A percentile compares a stretch with the other conserved stretches of the same genome.
phyloP scores from a whole-genome alignment of 1,284 basidiomycete genomes.

The Boletus sp. region DNA sequence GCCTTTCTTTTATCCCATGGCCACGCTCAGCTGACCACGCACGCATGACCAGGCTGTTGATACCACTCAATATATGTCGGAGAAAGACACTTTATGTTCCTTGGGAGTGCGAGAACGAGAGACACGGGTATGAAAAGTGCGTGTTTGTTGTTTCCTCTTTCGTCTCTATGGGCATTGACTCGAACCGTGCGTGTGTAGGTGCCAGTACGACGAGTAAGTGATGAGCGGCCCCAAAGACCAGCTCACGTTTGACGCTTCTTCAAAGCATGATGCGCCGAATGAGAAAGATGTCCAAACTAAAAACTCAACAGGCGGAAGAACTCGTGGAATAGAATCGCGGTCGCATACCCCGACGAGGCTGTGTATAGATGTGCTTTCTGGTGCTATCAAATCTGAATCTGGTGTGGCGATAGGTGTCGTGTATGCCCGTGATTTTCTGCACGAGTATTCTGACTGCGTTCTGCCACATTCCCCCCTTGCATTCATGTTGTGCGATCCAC shows the following conservation, averaged over 20 bases:
- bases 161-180: slow-evolving; percentile 11
- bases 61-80: slow-evolving; percentile 85
- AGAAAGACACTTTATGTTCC: slow-evolving; percentile 73
- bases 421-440: too few species aligned
- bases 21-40: neutral
- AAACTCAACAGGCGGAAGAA: slow-evolving; percentile 63
- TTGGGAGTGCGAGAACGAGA: slow-evolving; percentile 85
- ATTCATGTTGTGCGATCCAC: too few species aligned
- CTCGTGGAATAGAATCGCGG: slow-evolving; percentile 36
- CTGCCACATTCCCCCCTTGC: too few species aligned
- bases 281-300: slow-evolving; percentile 77
- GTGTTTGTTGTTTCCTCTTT: slow-evolving; percentile 30
- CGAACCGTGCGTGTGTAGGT: slow-evolving; percentile 56
- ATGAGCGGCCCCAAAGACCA: neutral
- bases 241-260: slow-evolving; percentile 10
- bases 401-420: slow-evolving; percentile 11
- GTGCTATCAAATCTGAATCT: neutral
- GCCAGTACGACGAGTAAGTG: slow-evolving; percentile 89
- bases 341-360: slow-evolving; percentile 23
- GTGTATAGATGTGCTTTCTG: slow-evolving; percentile 18
- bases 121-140: slow-evolving; percentile 77
- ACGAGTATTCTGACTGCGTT: too few species aligned
- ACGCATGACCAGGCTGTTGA: slow-evolving; percentile 62
- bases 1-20: slow-evolving; percentile 37
- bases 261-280: slow-evolving; percentile 83